Evolutionary conservation across 139 green algal genomes (phyloP), one percentile per base, ranked within the genome.

Genomic region (Picochlorum costavermella): DNA sequence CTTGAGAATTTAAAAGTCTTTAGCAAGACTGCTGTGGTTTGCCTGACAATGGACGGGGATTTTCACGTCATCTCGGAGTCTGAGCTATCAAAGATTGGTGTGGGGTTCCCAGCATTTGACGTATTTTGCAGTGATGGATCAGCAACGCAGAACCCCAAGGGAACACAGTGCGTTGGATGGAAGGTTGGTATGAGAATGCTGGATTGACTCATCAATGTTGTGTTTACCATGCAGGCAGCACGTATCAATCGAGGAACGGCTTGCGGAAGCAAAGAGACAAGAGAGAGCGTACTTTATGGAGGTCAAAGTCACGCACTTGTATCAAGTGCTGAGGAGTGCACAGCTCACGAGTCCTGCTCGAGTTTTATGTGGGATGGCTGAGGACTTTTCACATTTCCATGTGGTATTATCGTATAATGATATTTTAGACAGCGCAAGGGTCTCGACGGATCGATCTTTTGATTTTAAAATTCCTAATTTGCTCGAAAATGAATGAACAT

Each of bases 251-350:
- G 75, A 78, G 31, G 68, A 62, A 23, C 64, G 87, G 58, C 78
- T 92, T 50, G 62, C 76, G 48, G 75, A 73, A 20, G 73, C 72
- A 8, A 50, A 77, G 30, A n/a, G 26, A 6, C 29, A 26, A 8
- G 53, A 68, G 4, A 64, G 53, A 13, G 76, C 75, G 2, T 69
- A 78, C 5, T 73, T 71, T 0, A 44, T 33, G 2, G 57, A 48
- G 14, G 80, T 79, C 63, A 46, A 63, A 33, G 28, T 90, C 14
- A 86, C 86, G 72, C 86, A 92, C 57, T 58, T 92, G 29, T 50
- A 64, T 1, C 71, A 75, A 20, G 72, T 79, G 13, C 63, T 92
- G 29, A 62, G 75, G 6, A 75, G 75, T 64, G 81, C 53, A 40
- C 56, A 65, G 30, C 66, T 89, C 2, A 85, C 81, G 12, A 45